Base-by-base conservation (phyloP, 768 basidiomycete genomes). In the Polyporus arcularius region DNA sequence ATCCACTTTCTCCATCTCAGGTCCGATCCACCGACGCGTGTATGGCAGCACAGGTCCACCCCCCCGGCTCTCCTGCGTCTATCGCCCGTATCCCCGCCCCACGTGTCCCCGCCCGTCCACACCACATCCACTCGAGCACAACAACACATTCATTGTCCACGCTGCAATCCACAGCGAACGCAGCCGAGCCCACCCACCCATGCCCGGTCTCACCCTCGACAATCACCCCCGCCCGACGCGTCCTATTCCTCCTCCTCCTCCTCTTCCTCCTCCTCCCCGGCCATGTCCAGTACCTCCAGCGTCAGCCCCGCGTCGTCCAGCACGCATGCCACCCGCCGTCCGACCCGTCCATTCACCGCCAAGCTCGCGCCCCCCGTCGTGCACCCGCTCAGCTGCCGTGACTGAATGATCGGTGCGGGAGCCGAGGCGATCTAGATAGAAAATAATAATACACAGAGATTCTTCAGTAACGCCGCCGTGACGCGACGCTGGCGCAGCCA, bases 261-360 rank as follows among this genome's bases (percentile, higher is more conserved):
- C 18, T 26, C 21, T 26, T 69, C 72, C 18, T 68, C 71, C 57
- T 74, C 76, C 45, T 74, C 85, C 57, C 81, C 87, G 77, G 90
- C 91, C 75, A 93, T 78, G 79, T 93, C 91, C 67, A 92, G 77
- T 47, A 87, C 80, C 76, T 93, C 89, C 80, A 93, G 70, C 59
- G 74, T 76, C 63, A 76, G 79, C 64, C 89, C 90, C 55, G 78
- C 78, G 59, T 73, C 75, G 71, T 89, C 89, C 70, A 92, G 72
- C 57, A 92, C 82, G 72, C 91, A 90, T 6, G 85, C 89, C 53
- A 92, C 86, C 68, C 89, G 78, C 68, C 91, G 85, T 57, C 89
- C 89, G 9, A 74, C 77, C 71, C 87, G 79, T 64, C 92, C 91
- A 71, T 94, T 94, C 71, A 91, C 79, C 54, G 88, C 85, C 67